phyloP scores from a whole-genome alignment of 2,329 filamentous ascomycete species.

The Fonsecaea multimorphosa region DNA sequence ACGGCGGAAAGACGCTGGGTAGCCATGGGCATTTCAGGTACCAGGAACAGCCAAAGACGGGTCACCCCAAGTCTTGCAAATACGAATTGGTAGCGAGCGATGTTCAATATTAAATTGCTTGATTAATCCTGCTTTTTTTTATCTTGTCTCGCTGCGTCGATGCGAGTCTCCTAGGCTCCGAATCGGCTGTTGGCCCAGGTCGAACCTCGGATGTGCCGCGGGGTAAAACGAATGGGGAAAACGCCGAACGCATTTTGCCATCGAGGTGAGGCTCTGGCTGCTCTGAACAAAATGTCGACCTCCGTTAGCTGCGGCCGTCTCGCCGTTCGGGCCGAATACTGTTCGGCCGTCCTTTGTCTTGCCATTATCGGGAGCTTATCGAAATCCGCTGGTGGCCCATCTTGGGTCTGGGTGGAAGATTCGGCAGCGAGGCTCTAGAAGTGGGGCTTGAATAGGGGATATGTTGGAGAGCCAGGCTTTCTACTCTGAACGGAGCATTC shows the following conservation, averaged over 20 bases:
- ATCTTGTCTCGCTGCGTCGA: too few species aligned
- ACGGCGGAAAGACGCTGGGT: constrained; percentile 85
- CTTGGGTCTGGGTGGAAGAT: not conserved
- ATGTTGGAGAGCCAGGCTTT: not conserved
- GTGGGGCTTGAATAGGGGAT: not conserved
- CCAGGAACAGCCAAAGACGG: not conserved
- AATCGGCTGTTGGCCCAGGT: not conserved
- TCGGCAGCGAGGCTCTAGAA: not conserved
- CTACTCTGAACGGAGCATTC: too few species aligned
- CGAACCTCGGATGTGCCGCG: constrained; percentile 5
- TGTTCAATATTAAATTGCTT: not conserved
- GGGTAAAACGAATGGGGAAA: constrained; percentile 1
- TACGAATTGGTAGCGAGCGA: not conserved
- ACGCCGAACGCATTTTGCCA: not conserved
- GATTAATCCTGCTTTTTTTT: not conserved
- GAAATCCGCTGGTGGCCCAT: not conserved
- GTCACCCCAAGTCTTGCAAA: not conserved
- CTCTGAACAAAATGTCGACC: not conserved
- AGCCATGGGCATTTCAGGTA: constrained; percentile 72
- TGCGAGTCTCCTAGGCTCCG: not conserved
- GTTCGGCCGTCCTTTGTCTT: too few species aligned
- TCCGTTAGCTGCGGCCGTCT: not conserved
- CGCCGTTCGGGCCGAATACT: too few species aligned
- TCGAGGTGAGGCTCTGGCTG: not conserved
- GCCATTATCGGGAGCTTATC: too few species aligned